Percentiles rank a stretch among this genome's conserved stretches.
phyloP scores from a whole-genome alignment of 805 yeast species.

The Maudiozyma turicensis region DNA sequence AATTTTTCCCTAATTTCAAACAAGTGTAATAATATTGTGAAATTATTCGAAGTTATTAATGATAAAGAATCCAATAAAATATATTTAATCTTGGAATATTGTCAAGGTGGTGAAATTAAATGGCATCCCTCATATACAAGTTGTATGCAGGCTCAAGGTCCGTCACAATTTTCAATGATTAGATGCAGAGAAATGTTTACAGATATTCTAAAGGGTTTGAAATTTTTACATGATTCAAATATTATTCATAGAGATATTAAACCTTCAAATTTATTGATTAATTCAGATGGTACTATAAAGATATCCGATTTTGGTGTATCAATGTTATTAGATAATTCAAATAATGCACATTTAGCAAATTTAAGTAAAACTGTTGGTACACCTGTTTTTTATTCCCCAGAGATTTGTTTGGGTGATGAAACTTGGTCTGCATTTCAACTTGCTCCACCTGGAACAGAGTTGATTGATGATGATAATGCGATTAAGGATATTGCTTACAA shows the following conservation, averaged over 20 bases:
- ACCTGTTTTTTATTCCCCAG: conserved; percentile 95
- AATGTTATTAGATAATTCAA: conserved; percentile 30
- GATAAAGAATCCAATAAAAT: conserved; percentile 77
- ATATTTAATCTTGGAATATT: conserved; percentile 80
- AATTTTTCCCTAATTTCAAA: conserved; percentile 77
- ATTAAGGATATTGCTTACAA: conserved; percentile 29
- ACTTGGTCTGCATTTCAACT: conserved; percentile 12
- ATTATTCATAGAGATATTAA: conserved; percentile 92
- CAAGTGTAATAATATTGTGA: conserved; percentile 84
- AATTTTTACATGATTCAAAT: conserved; percentile 82
- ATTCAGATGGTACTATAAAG: conserved; percentile 64
- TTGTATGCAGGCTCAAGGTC: conserved; percentile 34
- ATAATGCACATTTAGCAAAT: conserved; percentile 49
- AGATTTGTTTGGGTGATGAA: conserved; percentile 55
- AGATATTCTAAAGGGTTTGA: conserved; percentile 80
- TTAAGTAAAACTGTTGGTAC: conserved; percentile 95
- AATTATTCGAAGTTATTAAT: conserved; percentile 77
- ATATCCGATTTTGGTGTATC: conserved; percentile 97
- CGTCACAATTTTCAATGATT: conserved; percentile 58
- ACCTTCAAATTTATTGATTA: conserved; percentile 80
- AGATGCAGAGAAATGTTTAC: conserved; percentile 66
- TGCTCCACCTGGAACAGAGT: neutral
- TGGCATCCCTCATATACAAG: conserved; percentile 49
- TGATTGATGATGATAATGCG: no score
- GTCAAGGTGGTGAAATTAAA: conserved; percentile 76